phyloP scores from a whole-genome alignment of 1,284 basidiomycete genomes.

The Caloboletus inedulis region DNA sequence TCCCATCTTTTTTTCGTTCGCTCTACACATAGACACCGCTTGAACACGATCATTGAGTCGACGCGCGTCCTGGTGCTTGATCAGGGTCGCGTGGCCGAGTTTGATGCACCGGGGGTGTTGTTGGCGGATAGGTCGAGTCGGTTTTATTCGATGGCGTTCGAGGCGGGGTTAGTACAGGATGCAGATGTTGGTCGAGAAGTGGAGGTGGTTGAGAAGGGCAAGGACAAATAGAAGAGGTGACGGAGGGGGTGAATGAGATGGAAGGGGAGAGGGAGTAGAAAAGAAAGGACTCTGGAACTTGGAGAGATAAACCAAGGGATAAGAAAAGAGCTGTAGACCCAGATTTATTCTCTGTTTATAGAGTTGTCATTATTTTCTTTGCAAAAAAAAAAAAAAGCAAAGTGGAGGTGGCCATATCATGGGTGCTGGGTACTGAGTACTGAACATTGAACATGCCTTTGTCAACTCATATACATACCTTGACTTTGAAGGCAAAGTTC shows the following conservation, averaged over 20 bases:
- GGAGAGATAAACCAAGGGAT: too few relatives aligned
- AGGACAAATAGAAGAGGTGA: not conserved
- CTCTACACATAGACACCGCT: conserved; percentile 59
- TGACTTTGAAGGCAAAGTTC: too few relatives aligned
- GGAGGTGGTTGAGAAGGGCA: not conserved
- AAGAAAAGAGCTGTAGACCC: too few relatives aligned
- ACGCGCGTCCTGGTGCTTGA: conserved; percentile 84
- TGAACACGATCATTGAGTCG: conserved; percentile 90
- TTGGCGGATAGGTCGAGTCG: conserved; percentile 22
- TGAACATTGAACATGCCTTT: too few relatives aligned
- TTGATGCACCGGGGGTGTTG: conserved; percentile 27
- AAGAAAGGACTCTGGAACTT: not conserved
- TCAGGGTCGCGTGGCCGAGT: conserved; percentile 53
- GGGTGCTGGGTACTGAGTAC: too few relatives aligned
- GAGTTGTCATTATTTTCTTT: too few relatives aligned
- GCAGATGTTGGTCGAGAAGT: not conserved
- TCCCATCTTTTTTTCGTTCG: too few relatives aligned
- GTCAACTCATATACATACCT: too few relatives aligned
- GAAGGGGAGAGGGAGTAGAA: not conserved
- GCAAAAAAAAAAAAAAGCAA: too few relatives aligned
- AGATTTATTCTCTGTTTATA: too few relatives aligned
- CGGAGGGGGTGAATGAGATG: too few relatives aligned
- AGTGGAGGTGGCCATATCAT: too few relatives aligned
- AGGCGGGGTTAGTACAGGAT: conserved; percentile 26
- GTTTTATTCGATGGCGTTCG: conserved; percentile 32